Percentiles rank a stretch among this genome's conserved stretches.
phyloP scores from a whole-genome alignment of 164 flowering plant species.

The Pachysandra terminalis region DNA sequence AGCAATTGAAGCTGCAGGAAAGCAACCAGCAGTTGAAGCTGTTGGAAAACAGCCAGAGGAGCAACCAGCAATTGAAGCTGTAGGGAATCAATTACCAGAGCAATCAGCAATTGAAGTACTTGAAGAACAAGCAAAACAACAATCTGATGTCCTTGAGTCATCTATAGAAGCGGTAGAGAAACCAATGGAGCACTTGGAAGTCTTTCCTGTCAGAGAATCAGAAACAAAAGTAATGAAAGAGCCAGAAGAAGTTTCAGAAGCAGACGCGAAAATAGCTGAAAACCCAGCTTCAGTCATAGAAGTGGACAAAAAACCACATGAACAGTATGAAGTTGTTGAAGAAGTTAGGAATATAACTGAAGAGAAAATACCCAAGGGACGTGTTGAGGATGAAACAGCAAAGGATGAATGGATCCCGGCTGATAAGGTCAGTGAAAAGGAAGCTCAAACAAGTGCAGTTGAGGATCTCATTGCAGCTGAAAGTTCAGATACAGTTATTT shows the following conservation, averaged over 20 bases:
- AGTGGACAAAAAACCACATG: slow-evolving; percentile 12
- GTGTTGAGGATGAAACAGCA: slow-evolving; percentile 4
- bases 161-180: slow-evolving; percentile 16
- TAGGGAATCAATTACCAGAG: no score
- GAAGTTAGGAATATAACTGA: slow-evolving; percentile 8
- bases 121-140: slow-evolving; percentile 6
- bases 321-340: slow-evolving; percentile 9
- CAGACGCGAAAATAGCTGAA: no score
- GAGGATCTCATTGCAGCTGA: slow-evolving; percentile 3
- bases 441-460: slow-evolving; percentile 6
- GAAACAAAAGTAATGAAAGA: no score
- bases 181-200: background rate
- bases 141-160: slow-evolving; percentile 19
- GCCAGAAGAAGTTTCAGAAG: no score
- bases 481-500: slow-evolving; percentile 9
- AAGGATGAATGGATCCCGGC: slow-evolving; percentile 6
- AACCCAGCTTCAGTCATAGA: slow-evolving; percentile 4
- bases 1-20: background rate
- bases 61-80: no score
- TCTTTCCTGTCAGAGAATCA: slow-evolving; percentile 1
- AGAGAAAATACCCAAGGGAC: slow-evolving; percentile 6
- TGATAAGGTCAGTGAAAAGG: slow-evolving; percentile 14
- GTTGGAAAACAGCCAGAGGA: no score
- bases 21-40: background rate
- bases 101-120: no score